Conservation (phyloP, 1,284 basidiomycete species). For the Amylostereum areolatum region DNA sequence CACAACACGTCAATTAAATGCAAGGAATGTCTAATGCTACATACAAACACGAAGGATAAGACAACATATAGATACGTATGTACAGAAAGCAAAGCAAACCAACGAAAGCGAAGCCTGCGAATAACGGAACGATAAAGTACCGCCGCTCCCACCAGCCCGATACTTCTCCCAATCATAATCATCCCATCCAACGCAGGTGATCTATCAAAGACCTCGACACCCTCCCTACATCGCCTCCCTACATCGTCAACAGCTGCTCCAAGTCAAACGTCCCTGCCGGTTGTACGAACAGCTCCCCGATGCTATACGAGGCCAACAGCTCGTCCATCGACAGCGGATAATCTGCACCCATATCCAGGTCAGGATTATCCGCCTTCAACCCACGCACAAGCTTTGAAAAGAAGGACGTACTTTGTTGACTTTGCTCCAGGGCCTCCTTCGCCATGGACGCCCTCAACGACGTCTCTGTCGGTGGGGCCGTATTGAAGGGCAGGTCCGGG, state of each 20-base stretch:
- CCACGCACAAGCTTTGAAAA: neutral
- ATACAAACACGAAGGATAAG: neutral
- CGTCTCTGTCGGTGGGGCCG: conserved; percentile 30
- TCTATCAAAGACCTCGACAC: neutral
- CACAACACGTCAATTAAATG: too few relatives aligned
- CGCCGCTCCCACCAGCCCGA: too few relatives aligned
- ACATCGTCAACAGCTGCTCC: conserved; percentile 10
- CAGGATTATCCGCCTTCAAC: neutral
- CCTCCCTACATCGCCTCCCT: neutral
- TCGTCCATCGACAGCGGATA: conserved; percentile 23
- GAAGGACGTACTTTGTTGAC: conserved; percentile 14
- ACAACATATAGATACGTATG: neutral
- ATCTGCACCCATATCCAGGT: conserved; percentile 9
- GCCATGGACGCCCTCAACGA: conserved; percentile 27
- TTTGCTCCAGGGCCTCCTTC: conserved; percentile 17
- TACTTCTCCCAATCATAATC: too few relatives aligned
- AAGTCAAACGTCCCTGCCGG: conserved; percentile 28
- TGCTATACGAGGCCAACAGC: conserved; percentile 28
- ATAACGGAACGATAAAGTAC: neutral
- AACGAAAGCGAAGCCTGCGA: neutral
- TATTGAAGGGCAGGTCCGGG: conserved; percentile 26
- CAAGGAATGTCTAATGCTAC: neutral
- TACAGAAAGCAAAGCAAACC: neutral
- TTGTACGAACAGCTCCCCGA: conserved; percentile 29
- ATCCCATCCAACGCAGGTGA: neutral